A percentile compares a stretch with the other conserved stretches of the same genome.
Conservation (phyloP, 495 filamentous ascomycete genomes). For the Aspergillus mulundensis region DNA sequence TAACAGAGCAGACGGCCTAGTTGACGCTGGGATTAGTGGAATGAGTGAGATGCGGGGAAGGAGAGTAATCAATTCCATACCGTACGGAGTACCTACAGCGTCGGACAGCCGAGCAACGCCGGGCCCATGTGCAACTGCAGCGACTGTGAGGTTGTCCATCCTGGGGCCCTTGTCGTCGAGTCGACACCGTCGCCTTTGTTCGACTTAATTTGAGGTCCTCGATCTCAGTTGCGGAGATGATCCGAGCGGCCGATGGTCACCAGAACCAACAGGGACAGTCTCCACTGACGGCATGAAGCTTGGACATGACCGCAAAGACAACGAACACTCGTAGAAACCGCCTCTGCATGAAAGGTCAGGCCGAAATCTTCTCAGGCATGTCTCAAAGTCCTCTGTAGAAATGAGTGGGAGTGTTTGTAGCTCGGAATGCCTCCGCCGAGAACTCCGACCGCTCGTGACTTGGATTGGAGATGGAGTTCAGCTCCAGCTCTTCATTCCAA, state of each 20-base stretch:
- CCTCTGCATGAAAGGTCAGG: not conserved
- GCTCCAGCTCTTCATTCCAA: not conserved
- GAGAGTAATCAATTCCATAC: not conserved
- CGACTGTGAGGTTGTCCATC: not conserved
- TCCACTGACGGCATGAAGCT: not conserved
- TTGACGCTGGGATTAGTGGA: not conserved
- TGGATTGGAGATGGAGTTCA: not conserved
- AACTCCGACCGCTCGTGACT: slow-evolving; percentile 9
- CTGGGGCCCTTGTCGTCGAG: no score
- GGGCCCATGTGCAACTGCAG: not conserved
- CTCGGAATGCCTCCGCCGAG: slow-evolving; percentile 4
- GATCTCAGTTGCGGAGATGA: not conserved
- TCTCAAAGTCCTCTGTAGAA: not conserved
- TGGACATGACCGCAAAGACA: not conserved
- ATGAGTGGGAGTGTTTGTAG: not conserved
- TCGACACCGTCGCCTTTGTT: not conserved
- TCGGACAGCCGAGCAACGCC: not conserved
- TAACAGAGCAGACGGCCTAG: not conserved
- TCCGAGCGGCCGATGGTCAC: not conserved
- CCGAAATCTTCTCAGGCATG: not conserved
- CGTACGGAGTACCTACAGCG: not conserved
- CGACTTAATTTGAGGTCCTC: not conserved
- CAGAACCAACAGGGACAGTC: not conserved
- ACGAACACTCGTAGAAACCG: not conserved
- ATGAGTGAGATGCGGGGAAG: slow-evolving; percentile 1